Percentiles rank a stretch among this genome's conserved stretches.
Evolutionary conservation across 768 basidiomycete genomes (phyloP).

Genomic region (Lentinula edodes): DNA sequence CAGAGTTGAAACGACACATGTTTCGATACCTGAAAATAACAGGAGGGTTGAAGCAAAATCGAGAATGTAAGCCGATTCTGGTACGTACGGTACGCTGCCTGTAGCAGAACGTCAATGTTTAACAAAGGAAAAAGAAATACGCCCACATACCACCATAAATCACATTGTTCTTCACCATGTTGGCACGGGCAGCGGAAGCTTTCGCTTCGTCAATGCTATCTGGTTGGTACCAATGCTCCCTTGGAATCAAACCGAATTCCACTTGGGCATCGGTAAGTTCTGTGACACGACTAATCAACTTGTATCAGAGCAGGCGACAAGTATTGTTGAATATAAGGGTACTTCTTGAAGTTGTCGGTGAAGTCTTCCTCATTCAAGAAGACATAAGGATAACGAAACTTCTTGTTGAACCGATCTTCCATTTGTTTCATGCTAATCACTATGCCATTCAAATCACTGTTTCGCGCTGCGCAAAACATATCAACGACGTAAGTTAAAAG

Average conservation of each 20-base stretch:
- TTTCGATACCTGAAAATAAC: slow-evolving; percentile 63
- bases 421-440: slow-evolving; percentile 65
- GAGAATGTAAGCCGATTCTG: background rate
- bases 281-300: slow-evolving; percentile 38
- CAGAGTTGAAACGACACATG: slow-evolving; percentile 97
- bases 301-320: background rate
- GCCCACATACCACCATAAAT: slow-evolving; percentile 58
- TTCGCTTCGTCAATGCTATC: slow-evolving; percentile 68
- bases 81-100: slow-evolving; percentile 74
- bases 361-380: slow-evolving; percentile 84
- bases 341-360: slow-evolving; percentile 67
- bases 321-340: slow-evolving; percentile 9
- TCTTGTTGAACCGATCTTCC: slow-evolving; percentile 89
- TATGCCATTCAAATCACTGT: slow-evolving; percentile 55
- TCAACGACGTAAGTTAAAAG: background rate
- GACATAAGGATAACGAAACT: slow-evolving; percentile 79
- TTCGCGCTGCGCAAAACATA: slow-evolving; percentile 37
- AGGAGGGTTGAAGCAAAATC: background rate
- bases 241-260: slow-evolving; percentile 74
- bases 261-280: slow-evolving; percentile 58
- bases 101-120: slow-evolving; percentile 7
- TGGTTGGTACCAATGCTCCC: slow-evolving; percentile 78
- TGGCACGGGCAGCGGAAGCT: slow-evolving; percentile 55
- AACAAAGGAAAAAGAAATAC: background rate
- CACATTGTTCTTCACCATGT: slow-evolving; percentile 65